Conservation (phyloP, 1,284 basidiomycete genomes). For the Wallemia ichthyophaga region DNA sequence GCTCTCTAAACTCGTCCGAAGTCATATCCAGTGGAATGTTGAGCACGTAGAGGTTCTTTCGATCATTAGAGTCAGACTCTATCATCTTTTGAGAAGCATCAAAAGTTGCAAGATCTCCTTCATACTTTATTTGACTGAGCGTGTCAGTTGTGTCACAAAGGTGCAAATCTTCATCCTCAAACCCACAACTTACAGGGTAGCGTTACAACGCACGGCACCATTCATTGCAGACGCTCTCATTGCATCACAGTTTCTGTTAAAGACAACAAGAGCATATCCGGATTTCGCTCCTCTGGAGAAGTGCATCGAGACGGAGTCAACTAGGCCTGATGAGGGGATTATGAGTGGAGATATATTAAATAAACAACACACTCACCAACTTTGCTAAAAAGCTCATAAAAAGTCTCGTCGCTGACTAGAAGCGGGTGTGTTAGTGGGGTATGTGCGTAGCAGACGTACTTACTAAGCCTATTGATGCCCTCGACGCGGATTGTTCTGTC, state of each 20-base stretch:
- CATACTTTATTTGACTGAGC: background rate
- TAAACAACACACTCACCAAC: background rate
- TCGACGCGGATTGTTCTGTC: background rate
- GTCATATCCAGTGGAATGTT: background rate
- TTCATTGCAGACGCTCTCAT: background rate
- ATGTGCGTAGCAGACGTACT: too few species aligned
- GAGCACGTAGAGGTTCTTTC: constrained; percentile 1
- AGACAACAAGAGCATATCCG: background rate
- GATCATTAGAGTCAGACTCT: background rate
- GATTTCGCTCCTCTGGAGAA: background rate
- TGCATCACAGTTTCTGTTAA: background rate
- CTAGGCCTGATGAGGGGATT: background rate
- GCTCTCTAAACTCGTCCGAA: background rate
- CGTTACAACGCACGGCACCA: background rate
- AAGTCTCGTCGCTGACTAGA: background rate
- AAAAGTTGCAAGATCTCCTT: background rate
- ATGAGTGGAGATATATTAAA: background rate
- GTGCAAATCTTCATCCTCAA: too few species aligned
- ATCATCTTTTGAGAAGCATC: background rate
- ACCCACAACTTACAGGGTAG: background rate
- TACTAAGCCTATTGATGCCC: background rate
- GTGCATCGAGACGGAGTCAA: background rate
- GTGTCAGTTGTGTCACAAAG: too few species aligned
- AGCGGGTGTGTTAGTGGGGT: too few species aligned
- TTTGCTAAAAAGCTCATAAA: background rate